Conservation (phyloP, 1,284 basidiomycete species). For the Boletus holoroseus region DNA sequence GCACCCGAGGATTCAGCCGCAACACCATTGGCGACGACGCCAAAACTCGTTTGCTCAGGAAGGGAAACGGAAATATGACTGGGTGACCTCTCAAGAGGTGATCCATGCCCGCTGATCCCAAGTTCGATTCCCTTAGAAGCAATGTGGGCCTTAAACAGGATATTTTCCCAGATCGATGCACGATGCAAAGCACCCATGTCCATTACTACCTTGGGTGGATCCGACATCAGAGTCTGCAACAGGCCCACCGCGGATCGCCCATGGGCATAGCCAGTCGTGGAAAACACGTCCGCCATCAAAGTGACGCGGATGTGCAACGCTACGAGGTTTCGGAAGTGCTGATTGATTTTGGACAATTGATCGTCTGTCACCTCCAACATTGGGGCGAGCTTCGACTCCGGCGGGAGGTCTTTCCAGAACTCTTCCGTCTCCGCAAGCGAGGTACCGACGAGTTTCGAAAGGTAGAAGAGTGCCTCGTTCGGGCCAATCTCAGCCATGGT, state of each 20-base stretch:
- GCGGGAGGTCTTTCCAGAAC: conserved; percentile 60
- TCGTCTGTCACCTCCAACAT: conserved; percentile 52
- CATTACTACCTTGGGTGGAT: conserved; percentile 60
- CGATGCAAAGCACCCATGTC: conserved; percentile 82
- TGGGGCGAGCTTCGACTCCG: conserved; percentile 55
- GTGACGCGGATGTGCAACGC: conserved; percentile 76
- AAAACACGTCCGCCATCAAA: conserved; percentile 84
- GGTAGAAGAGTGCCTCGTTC: conserved; percentile 65
- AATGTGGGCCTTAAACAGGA: conserved; percentile 64
- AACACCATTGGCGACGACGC: conserved; percentile 40
- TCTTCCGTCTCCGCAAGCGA: conserved; percentile 67
- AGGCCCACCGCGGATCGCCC: conserved; percentile 72
- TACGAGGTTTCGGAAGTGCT: conserved; percentile 71
- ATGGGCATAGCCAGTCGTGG: conserved; percentile 81
- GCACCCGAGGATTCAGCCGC: conserved; percentile 28
- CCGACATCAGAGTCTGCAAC: conserved; percentile 70
- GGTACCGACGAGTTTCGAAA: conserved; percentile 67
- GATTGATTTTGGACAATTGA: conserved; percentile 52
- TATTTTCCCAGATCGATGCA: conserved; percentile 83
- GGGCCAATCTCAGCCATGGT: conserved; percentile 86
- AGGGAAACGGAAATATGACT: conserved; percentile 38
- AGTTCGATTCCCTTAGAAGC: conserved; percentile 48
- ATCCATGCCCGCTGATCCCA: conserved; percentile 36
- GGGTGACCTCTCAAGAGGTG: conserved; percentile 45
- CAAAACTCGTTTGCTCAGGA: conserved; percentile 34